phyloP scores from a whole-genome alignment of 345 rosid species.

The Syzygium jambos region DNA sequence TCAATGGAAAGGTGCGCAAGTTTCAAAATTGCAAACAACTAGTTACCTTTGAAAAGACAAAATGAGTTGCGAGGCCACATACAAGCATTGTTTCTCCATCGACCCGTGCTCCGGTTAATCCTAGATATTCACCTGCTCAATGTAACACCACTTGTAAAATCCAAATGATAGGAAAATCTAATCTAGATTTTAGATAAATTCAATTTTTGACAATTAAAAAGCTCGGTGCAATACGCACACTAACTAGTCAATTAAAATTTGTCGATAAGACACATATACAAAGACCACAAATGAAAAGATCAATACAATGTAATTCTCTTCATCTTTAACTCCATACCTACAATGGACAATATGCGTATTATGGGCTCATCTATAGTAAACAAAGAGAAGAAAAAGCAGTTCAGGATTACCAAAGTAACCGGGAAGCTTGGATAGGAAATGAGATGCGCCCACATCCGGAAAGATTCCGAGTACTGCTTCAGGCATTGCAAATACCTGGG shows the following conservation, averaged over 20 bases:
- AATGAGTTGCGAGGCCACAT: conserved; percentile 24
- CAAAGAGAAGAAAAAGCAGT: neutral
- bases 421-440: conserved; percentile 11
- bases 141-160: neutral
- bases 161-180: neutral
- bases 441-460: conserved; percentile 13
- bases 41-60: conserved; percentile 11
- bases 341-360: neutral
- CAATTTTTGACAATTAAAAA: neutral
- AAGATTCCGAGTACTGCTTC: conserved; percentile 11
- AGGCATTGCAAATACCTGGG: conserved; percentile 19
- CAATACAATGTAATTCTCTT: neutral
- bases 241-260: neutral
- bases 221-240: neutral
- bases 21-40: too few species aligned
- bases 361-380: neutral
- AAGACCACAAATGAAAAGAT: neutral
- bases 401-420: conserved; percentile 6
- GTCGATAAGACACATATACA: neutral
- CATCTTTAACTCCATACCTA: neutral
- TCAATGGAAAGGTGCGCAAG: neutral
- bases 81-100: conserved; percentile 17
- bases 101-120: conserved; percentile 17
- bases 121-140: conserved; percentile 2
- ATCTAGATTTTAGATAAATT: neutral